These are phyloP conservation scores for Vaccinium darrowii DNA, from an alignment of 148 eudicot genomes.

Conservation along the genomic window DNA sequence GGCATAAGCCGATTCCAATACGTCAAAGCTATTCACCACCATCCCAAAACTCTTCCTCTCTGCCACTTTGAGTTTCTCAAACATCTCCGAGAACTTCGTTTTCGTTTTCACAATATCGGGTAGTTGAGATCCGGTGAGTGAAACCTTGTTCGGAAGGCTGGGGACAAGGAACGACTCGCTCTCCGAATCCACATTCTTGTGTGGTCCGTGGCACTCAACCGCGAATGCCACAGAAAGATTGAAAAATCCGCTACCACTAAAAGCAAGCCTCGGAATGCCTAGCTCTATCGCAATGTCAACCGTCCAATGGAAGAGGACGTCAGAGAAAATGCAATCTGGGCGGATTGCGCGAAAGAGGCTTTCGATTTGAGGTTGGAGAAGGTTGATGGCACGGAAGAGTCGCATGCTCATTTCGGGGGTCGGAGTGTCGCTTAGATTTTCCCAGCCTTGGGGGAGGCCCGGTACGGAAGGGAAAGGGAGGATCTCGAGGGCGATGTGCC, in stretches of 20 bases:
- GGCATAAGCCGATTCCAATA: slow-evolving; percentile 39
- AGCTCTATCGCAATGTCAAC: slow-evolving; percentile 30
- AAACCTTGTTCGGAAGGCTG: slow-evolving; percentile 33
- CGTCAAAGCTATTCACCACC: slow-evolving; percentile 50
- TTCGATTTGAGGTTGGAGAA: slow-evolving; percentile 43
- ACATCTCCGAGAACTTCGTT: slow-evolving; percentile 36
- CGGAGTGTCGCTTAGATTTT: slow-evolving; percentile 34
- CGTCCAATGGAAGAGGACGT: slow-evolving; percentile 53
- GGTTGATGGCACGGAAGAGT: slow-evolving; percentile 41
- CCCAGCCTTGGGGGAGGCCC: slow-evolving; percentile 54
- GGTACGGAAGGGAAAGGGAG: slow-evolving; percentile 29
- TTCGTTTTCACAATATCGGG: slow-evolving; percentile 46
- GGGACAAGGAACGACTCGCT: slow-evolving; percentile 36
- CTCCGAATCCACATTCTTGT: slow-evolving; percentile 26
- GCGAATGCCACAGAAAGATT: slow-evolving; percentile 33
- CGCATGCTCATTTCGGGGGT: slow-evolving; percentile 43
- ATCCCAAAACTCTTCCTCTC: slow-evolving; percentile 53
- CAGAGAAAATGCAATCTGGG: slow-evolving; percentile 47
- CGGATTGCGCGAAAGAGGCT: slow-evolving; percentile 16
- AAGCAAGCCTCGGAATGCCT: slow-evolving; percentile 43
- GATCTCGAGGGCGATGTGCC: slow-evolving; percentile 26
- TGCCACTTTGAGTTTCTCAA: slow-evolving; percentile 39
- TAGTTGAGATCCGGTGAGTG: slow-evolving; percentile 43
- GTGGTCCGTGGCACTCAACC: slow-evolving; percentile 34
- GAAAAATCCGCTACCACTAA: slow-evolving; percentile 22